Percentiles rank a stretch among this genome's conserved stretches.
Conservation (phyloP, 2,329 filamentous ascomycete species). For the Arthrobotrys musiformis region DNA sequence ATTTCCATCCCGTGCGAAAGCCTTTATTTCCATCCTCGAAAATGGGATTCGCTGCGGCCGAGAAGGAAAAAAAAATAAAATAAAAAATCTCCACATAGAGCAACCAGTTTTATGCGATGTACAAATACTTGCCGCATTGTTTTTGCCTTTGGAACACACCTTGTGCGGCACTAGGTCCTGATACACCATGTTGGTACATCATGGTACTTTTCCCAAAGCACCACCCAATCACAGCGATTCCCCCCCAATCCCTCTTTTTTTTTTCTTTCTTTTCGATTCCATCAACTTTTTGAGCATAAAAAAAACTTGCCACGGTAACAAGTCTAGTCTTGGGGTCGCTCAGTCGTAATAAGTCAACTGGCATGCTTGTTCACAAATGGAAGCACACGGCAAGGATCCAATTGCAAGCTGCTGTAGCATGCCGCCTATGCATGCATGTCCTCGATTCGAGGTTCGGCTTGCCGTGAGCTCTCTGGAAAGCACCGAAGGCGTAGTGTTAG, state of each 20-base stretch:
- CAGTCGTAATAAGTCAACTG: too few species aligned
- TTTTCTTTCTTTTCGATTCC: background rate
- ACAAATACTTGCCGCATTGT: background rate
- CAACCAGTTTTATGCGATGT: background rate
- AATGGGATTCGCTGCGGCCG: background rate
- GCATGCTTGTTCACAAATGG: background rate
- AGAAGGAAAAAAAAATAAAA: too few species aligned
- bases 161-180: background rate
- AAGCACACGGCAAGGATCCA: background rate
- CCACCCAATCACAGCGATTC: background rate
- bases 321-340: too few species aligned
- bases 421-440: background rate
- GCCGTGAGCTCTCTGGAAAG: background rate
- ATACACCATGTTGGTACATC: background rate
- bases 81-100: background rate
- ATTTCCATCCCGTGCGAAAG: background rate
- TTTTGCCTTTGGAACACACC: background rate
- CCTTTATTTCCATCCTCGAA: background rate
- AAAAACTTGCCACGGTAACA: background rate
- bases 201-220: background rate
- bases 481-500: background rate
- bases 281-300: background rate
- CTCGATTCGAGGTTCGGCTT: background rate
- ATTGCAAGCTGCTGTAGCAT: background rate
- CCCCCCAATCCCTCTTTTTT: background rate